Evolutionary conservation across 352 stramenopile species (phyloP), one percentile per base, ranked within the genome.

Genomic region (Globisporangium paroecandrum): DNA sequence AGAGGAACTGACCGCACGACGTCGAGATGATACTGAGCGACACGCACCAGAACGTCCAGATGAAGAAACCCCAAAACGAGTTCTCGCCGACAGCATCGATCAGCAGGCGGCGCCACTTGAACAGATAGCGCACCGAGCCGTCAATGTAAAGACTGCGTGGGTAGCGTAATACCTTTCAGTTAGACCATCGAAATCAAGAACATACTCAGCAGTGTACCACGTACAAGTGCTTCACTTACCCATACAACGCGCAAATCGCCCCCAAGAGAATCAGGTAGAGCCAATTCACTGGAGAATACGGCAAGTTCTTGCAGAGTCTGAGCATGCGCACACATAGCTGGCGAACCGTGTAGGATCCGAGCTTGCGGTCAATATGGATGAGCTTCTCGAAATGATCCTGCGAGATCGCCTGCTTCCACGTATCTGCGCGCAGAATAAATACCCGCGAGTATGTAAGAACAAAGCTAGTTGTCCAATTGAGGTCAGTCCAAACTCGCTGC

Each of bases 281-380:
- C 87, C 87, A 95, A 61, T 82, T 95, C 29, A 92, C 84, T 0
- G 83, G 87, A 34, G 87, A 95, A 56, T 93, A 88, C 24, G 87
- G 85, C n/a, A 95, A 56, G 61, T 90, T 85, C 64, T 89, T 89
- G 72, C 83, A 93, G 54, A 93, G 53, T 34, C 73, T 71, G 12
- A 91, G 78, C 46, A 78, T 87, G 4, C 71, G 72, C 22, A 90
- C 74, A 38, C 83, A 91, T 9, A 91, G 68, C 54, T 85, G 75
- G 3, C 83, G 81, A 46, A 86, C 58, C 25, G 77, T 85, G 65
- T 82, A 77, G 60, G 73, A 72, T 6, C 77, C 71, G 27, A 90
- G 54, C 32, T 79, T 79, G 32, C 77, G 71, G 49, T 90, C 75
- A 58, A 79, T 77, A 61, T 81, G 78, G 53, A 83, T 74, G 27